phyloP scores from a whole-genome alignment of 306 rosid genomes.

The Ormosia semicastrata region DNA sequence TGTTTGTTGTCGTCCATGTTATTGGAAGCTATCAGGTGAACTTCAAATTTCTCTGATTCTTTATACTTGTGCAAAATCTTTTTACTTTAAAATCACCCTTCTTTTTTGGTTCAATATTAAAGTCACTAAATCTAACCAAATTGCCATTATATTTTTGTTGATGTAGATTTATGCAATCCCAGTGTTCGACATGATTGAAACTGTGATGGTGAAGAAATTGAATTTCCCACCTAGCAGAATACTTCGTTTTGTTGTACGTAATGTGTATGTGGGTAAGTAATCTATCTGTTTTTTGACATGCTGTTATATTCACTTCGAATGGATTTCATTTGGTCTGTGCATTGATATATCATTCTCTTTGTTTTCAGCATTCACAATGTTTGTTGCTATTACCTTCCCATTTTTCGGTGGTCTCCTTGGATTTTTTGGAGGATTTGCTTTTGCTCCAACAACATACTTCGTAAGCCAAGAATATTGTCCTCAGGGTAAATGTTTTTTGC shows the following conservation, averaged over 20 bases:
- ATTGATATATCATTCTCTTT: not conserved
- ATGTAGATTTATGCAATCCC: slow-evolving; percentile 87
- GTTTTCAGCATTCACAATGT: slow-evolving; percentile 72
- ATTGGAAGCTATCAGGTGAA: slow-evolving; percentile 78
- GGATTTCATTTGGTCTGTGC: not conserved
- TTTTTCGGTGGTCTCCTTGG: slow-evolving; percentile 72
- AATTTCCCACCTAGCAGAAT: slow-evolving; percentile 43
- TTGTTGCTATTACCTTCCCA: slow-evolving; percentile 69
- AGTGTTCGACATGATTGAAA: slow-evolving; percentile 92
- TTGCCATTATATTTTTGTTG: not conserved
- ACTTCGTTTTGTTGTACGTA: slow-evolving; percentile 73
- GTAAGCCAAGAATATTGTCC: slow-evolving; percentile 40
- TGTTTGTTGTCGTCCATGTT: slow-evolving; percentile 72
- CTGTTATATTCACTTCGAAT: not conserved
- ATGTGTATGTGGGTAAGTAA: slow-evolving; percentile 64
- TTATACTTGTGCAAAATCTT: not conserved
- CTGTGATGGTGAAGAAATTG: slow-evolving; percentile 70
- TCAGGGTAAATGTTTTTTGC: not conserved
- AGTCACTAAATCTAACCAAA: not conserved
- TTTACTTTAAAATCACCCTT: not conserved
- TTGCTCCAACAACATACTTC: slow-evolving; percentile 85
- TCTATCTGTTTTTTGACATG: not conserved
- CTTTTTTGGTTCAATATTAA: not conserved
- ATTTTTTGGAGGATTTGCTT: slow-evolving; percentile 88
- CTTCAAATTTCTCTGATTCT: not conserved